Base-by-base conservation (phyloP, 2,329 filamentous ascomycete species). In the Aspergillus fructus region DNA sequence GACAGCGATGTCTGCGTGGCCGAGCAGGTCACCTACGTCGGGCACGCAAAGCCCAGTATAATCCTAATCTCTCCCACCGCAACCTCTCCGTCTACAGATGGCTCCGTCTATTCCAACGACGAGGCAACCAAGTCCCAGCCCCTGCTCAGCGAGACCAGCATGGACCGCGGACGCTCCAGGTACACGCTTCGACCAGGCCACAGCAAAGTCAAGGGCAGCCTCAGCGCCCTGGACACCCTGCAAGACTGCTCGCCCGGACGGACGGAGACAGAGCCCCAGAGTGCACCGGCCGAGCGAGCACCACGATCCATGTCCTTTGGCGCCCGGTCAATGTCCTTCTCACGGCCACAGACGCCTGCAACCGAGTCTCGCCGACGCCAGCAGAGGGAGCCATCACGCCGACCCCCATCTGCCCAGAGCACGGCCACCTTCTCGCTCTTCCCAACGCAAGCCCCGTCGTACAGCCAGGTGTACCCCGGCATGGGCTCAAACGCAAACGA, bases 1-100 rank as follows among this genome's bases (percentile, higher is more conserved):
- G 66, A 70, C 5, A 64, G 68, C 17, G 71, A 72, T 49, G 62
- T 74, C 19, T 66, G 69, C 46, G 64, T 71, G 24, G 71, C 71
- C 5, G 67, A 70, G 59, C 64, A 70, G 57, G 65, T 74, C 52
- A 71, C 64, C 3, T 63, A 70, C 42, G 65, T 67, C 47, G 68
- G 70, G 55, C 71, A 55, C 6, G 62, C 68, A 37, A 69, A 67
- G 49, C 71, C 71, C 21, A 69, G 65, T 27, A 47, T 74, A 56
- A 66, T 74, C 37, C 62, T 69, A 53, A 73, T 74, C 56, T 71
- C 68, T 33, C 64, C 71, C 9, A 58, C 66, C 17, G 50, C 64
- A 2, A 58, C 60, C 15, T 48, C 59, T 2, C 49, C 55, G 3
- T 42, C 43, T 7, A 13, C 21, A 11, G 23, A 23, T 30, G 49